phyloP scores from a whole-genome alignment of 805 yeast genomes.

The Cyberlindnera mrakii region DNA sequence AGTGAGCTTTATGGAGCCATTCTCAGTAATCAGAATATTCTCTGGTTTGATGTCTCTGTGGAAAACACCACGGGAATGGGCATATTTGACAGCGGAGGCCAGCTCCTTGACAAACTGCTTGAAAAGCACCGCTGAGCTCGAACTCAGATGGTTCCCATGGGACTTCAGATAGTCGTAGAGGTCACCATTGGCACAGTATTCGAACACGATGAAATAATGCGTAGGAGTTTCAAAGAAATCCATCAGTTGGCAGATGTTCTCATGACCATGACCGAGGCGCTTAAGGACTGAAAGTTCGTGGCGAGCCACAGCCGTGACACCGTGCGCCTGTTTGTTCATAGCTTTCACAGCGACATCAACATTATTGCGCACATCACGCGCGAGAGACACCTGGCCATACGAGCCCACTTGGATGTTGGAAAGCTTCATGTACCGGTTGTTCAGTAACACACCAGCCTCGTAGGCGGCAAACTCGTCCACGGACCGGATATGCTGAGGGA shows the following conservation, averaged over 20 bases:
- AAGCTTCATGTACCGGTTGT: constrained; percentile 36
- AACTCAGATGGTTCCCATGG: constrained; percentile 16
- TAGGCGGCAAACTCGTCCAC: constrained; percentile 30
- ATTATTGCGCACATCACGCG: constrained; percentile 31
- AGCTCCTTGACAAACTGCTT: constrained; percentile 42
- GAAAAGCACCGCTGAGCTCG: constrained; percentile 21
- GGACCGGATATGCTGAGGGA: neutral
- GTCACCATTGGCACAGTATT: constrained; percentile 63
- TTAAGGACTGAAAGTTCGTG: constrained; percentile 44
- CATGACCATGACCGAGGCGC: constrained; percentile 27
- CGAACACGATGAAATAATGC: constrained; percentile 53
- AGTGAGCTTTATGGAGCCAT: constrained; percentile 54
- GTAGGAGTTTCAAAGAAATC: constrained; percentile 51
- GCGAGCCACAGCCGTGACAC: constrained; percentile 39
- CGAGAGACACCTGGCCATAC: constrained; percentile 55
- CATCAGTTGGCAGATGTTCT: constrained; percentile 51
- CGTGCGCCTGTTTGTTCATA: constrained; percentile 37
- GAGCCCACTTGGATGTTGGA: constrained; percentile 40
- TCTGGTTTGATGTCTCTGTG: constrained; percentile 76
- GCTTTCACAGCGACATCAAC: constrained; percentile 49
- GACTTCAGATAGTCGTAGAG: constrained; percentile 46
- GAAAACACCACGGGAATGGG: constrained; percentile 54
- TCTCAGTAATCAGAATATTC: constrained; percentile 47
- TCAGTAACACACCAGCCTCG: constrained; percentile 33
- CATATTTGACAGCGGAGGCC: constrained; percentile 42